Base-by-base conservation (phyloP, 805 yeast species). In the Blastobotrys attinorum region DNA sequence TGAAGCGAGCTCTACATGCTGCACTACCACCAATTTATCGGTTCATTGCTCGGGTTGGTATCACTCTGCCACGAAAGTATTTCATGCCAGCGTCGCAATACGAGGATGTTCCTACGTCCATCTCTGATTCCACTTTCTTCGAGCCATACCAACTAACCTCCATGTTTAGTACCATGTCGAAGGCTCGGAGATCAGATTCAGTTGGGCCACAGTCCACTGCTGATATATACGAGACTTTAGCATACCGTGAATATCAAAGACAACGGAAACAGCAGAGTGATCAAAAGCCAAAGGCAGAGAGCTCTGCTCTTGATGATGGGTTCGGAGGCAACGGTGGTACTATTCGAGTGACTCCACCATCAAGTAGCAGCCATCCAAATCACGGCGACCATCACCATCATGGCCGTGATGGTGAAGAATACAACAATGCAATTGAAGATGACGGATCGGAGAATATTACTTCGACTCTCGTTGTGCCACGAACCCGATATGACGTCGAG, bases 401-500 rank as follows among this genome's bases (percentile, higher is more conserved):
- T n/a, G 17, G 21, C 17, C 10, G 15, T 11, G 21, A 15, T 13
- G 39, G 11, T 3, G 29, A 11, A 11, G 38, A 25, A 4, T 7
- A 23, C n/a, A 32, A 32, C 18, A 17, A 31, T 31, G 16, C 16
- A 15, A 15, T n/a, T 22, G n/a, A 20, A 16, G 23, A 32, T 8
- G 40, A 33, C 17, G 35, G 17, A 10, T 41, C 35, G 7, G 53
- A 52, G 25, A 51, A 54, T 13, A 40, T 62, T 27, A 42, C 52
- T 31, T 45, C 56, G 5, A 49, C 51, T 4, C 54, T 63, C 23
- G 51, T 48, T 23, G 51, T 46, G 10, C 68, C 67, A 2, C 59
- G 70, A 16, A 58, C 55, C 2, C 71, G 89, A 39, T 80, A 81
- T 52, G 88, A 79, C 45, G 79, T 83, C 23, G 90, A 83, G 48